A percentile compares a stretch with the other conserved stretches of the same genome.
Conservation (phyloP, 139 green algal species). For the Chlamydomonas sphaeroides region DNA sequence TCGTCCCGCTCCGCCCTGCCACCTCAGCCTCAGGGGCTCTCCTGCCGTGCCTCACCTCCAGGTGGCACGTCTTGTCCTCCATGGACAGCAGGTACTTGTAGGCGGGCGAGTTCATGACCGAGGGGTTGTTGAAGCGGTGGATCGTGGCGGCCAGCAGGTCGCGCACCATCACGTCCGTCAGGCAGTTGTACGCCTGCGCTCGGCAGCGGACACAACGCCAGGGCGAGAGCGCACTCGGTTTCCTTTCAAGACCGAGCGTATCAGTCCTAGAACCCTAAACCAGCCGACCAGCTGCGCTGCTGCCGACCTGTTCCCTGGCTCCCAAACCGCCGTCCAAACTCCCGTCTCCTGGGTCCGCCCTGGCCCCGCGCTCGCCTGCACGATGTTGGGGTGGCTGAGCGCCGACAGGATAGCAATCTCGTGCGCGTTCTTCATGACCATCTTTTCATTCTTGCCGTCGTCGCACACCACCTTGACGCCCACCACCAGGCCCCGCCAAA, state of each 20-base stretch:
- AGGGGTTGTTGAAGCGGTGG: conserved; percentile 29
- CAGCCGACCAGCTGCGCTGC: too few relatives aligned
- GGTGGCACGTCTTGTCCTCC: conserved; percentile 59
- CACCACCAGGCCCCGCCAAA: conserved; percentile 58
- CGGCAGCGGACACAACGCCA: too few relatives aligned
- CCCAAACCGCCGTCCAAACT: too few relatives aligned
- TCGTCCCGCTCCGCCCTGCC: too few relatives aligned
- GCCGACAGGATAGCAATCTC: conserved; percentile 69
- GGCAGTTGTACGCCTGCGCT: conserved; percentile 64
- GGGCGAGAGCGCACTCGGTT: too few relatives aligned
- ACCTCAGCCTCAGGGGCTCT: too few relatives aligned
- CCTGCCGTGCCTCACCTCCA: conserved; percentile 44
- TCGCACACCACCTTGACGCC: conserved; percentile 63
- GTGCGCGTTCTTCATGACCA: conserved; percentile 71
- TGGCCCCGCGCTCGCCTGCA: conserved; percentile 34
- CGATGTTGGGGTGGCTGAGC: conserved; percentile 66
- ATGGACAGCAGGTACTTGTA: conserved; percentile 58
- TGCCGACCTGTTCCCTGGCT: too few relatives aligned
- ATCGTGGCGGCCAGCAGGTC: conserved; percentile 52
- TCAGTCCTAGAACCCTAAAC: too few relatives aligned
- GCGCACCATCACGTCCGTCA: conserved; percentile 65
- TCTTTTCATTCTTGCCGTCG: conserved; percentile 65
- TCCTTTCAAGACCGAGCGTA: too few relatives aligned
- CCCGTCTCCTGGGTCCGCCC: too few relatives aligned
- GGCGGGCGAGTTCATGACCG: conserved; percentile 37